Evolutionary conservation across 2,329 filamentous ascomycete genomes (phyloP), one percentile per base, ranked within the genome.

Genomic region (Blastomyces percursus): DNA sequence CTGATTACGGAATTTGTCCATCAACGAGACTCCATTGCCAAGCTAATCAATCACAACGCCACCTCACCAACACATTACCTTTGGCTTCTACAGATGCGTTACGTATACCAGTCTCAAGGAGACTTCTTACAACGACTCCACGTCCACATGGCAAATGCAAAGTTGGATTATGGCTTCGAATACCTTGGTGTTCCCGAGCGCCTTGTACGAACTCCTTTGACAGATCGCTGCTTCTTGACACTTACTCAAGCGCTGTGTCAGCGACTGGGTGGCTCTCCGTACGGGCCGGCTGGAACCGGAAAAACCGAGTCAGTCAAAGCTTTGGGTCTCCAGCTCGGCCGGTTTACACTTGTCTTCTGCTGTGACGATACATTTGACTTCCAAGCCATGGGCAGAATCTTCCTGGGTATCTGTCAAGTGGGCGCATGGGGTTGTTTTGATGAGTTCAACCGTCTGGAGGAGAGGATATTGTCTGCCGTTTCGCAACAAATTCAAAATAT

Each of bases 401-500:
- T 99, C 83, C 82, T 99, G 44, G 94, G 94, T 82, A 96, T 99
- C 66, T 99, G 95, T 74, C 94, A 99, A 75, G 94, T 99, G 57
- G 94, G 94, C 74, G 94, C 94, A 4, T 99, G 94, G 94, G 95
- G 95, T 71, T 99, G 94, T 80, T 99, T 99, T 76, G 94, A 99
- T 72, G 94, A 99, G 79, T 99, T 99, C 82, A 99, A 99, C 77
- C 90, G 94, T 83, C 82, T 99, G 24, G 94, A 99, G 72, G 94
- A 99, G 78, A 87, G 94, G 67, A 99, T 99, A 64, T 78, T 99
- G 65, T 99, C 95, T 54, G 94, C 94, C 21, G 95, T 99, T 19
- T 99, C 95, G 24, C 94, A 99, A 75, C 95, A 99, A 74, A 96
- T 99, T 61, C 94, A 99, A 73, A 99, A 99, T 73, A 99, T 99